Evolutionary conservation across 805 yeast genomes (phyloP), one percentile per base, ranked within the genome.

Genomic region (Wickerhamomyces queroliae): DNA sequence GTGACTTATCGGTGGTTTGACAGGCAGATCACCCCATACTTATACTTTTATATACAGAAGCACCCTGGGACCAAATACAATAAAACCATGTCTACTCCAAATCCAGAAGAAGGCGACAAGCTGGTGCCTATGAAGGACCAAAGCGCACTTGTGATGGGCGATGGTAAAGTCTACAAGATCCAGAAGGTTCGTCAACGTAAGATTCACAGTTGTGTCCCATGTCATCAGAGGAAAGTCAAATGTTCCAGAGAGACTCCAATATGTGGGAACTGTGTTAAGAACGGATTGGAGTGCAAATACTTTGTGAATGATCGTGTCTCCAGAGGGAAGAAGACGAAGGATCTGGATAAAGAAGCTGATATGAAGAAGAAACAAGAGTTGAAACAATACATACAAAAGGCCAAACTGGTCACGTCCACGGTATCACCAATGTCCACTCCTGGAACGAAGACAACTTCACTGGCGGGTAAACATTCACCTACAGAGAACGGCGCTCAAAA

Each of bases 131-230:
- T 56, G 49, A 58, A 58, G 49, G 64, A 58, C 46, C 59, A 59
- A 35, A 57, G 55, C 17, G 63, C 66, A 24, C 52, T 61, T 23
- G 58, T 68, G 7, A 52, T 72, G 44, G 73, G 72, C 4, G 65
- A 72, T 48, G 80, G 74, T 9, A 73, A 72, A 45, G 72, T 77
- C 7, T 72, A 74, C 64, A 78, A 78, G 54, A 72, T 76, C 15
- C 85, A 78, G 48, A 75, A 73, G 42, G 63, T 78, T 3, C 69
- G 85, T 44, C 85, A 78, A 54, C 55, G 85, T 39, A 70, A 70
- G 49, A 76, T 78, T 33, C 62, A 72, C 33, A 67, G 75, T 38
- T 78, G 84, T 53, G 69, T 73, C 13, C 63, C 80, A 34, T 78
- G 84, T 49, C 80, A 78, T 50, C 67, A 74, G 31, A 69, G 74